Base-by-base conservation (phyloP, 768 basidiomycete species). In the Pholiota molesta region DNA sequence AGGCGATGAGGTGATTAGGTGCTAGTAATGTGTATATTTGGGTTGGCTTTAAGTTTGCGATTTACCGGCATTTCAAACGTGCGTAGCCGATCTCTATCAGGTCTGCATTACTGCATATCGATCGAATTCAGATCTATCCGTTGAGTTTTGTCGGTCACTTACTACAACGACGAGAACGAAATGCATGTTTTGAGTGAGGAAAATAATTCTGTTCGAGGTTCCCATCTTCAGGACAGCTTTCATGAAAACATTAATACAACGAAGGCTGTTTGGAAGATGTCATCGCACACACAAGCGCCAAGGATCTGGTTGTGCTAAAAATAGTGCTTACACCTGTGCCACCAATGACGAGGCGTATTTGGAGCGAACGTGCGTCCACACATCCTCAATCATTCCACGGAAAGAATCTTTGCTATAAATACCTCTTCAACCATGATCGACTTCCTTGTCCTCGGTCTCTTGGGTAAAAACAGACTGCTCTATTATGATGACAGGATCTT, bases 361-460 rank as follows among this genome's bases (percentile, higher is more conserved):
- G 47, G 23, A 42, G 52, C 60, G 55, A 62, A 66, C 59, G 55
- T 61, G 59, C 59, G 59, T 61, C 52, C 39, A 11, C 8, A 26
- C 23, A 26, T 26, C 0, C 19, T 16, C 35, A 37, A 13, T 16
- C 35, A 37, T 37, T 16, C 35, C 35, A 37, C 35, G 35, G 6
- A 37, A 37, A 11, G 13, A 37, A 13, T 37, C 35, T 37, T 11
- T 37, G 35, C 14, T 37, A 37, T 37, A 37, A 11, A 37, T 37
- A 37, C 13, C 35, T 37, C 35, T 37, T 37, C 9, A 37, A 35
- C 11, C 5, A 11, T 37, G 35, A 37, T 37, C 35, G 35, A 1
- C 35, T 11, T 16, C 11, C 35, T 37, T 44, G 2, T 44, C 19
- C 42, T 44, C 19, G 42, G 3, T 16, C 17, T 21, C 9, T 9